Percentiles rank a stretch among this genome's conserved stretches.
Evolutionary conservation across 202 grass and related monocot genomes (phyloP).

Genomic region (Panicum hallii): DNA sequence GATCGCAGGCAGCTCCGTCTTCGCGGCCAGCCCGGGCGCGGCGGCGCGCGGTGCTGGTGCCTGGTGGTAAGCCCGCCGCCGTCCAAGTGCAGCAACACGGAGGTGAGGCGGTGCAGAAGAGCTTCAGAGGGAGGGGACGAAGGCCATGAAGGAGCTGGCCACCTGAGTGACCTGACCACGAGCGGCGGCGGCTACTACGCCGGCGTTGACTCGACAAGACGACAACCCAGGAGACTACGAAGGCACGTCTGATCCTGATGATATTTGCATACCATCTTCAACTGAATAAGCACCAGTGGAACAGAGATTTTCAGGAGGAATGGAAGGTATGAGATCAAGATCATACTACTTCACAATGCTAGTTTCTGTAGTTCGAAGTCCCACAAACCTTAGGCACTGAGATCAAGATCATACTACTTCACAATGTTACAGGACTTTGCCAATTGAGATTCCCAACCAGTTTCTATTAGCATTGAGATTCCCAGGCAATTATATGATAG

Average conservation of each 20-base stretch:
- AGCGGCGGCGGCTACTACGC: no score
- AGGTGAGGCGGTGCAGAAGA: no score
- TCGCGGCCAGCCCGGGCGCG: no score
- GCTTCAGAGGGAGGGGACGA: no score
- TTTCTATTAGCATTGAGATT: neutral
- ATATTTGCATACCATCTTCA: neutral
- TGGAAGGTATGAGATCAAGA: conserved; percentile 26
- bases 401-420: conserved; percentile 1
- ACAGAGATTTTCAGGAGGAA: neutral
- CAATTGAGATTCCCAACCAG: conserved; percentile 14
- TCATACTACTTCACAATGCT: neutral
- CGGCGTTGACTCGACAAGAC: no score
- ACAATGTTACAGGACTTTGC: neutral
- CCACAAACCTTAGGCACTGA: neutral
- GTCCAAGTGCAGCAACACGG: no score
- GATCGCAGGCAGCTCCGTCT: neutral
- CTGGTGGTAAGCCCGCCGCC: no score
- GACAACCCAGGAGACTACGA: no score
- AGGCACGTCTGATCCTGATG: neutral
- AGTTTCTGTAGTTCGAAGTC: conserved; percentile 6
- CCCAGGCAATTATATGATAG: neutral
- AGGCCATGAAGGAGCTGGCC: no score
- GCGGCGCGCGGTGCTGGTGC: no score
- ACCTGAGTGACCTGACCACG: no score
- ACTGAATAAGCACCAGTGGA: neutral